Percentiles rank a stretch among this genome's conserved stretches.
Conservation (phyloP, 1,284 basidiomycete species). For the Ganoderma lucidum region DNA sequence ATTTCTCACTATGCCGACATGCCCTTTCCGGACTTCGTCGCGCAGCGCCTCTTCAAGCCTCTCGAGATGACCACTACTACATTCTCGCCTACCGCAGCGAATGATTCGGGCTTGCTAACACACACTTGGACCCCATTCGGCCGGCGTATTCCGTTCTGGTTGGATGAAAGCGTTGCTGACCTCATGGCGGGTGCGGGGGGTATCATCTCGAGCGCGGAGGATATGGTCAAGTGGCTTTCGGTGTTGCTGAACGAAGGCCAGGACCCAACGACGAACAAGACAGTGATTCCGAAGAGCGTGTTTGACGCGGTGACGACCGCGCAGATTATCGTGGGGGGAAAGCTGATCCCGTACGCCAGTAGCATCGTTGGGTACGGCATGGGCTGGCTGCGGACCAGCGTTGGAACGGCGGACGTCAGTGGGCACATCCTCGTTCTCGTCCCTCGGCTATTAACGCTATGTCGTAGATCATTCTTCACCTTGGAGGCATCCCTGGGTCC, state of each 20-base stretch:
- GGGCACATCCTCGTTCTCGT: too few relatives aligned
- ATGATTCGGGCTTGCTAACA: slow-evolving; percentile 41
- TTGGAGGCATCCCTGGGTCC: slow-evolving; percentile 44
- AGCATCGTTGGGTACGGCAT: slow-evolving; percentile 42
- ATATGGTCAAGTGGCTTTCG: slow-evolving; percentile 44
- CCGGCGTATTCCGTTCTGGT: slow-evolving; percentile 42
- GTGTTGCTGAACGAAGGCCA: slow-evolving; percentile 40
- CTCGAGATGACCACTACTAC: slow-evolving; percentile 44
- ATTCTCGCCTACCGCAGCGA: slow-evolving; percentile 45
- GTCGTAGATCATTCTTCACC: slow-evolving; percentile 35
- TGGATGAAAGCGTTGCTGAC: slow-evolving; percentile 31
- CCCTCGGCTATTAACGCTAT: neutral
- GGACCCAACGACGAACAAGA: slow-evolving; percentile 36
- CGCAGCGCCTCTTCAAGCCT: slow-evolving; percentile 40
- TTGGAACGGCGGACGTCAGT: slow-evolving; percentile 37
- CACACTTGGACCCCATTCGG: slow-evolving; percentile 40
- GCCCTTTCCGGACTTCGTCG: slow-evolving; percentile 41
- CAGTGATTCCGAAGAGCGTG: slow-evolving; percentile 37
- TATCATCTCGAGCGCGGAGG: slow-evolving; percentile 43
- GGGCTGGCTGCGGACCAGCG: slow-evolving; percentile 39
- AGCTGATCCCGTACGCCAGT: neutral
- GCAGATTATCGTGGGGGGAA: slow-evolving; percentile 28
- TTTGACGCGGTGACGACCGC: slow-evolving; percentile 41
- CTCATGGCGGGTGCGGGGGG: slow-evolving; percentile 44
- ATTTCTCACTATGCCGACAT: slow-evolving; percentile 46